Conservation (phyloP, 2,329 filamentous ascomycete species). For the Fusarium sp. region DNA sequence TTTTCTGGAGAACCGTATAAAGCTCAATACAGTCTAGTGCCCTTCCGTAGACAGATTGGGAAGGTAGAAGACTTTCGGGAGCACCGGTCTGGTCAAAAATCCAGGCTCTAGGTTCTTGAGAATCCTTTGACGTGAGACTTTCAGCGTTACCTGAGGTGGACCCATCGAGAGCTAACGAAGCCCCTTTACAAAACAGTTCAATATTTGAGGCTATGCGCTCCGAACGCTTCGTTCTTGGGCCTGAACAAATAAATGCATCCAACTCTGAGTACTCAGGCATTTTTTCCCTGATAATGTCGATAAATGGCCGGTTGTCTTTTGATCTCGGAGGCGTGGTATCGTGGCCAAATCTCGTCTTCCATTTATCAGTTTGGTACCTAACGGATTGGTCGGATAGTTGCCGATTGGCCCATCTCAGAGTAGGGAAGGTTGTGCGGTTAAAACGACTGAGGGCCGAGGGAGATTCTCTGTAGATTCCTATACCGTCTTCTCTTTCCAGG, state of each 20-base stretch:
- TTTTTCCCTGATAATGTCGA: background rate
- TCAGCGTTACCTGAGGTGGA: no score
- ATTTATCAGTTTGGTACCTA: no score
- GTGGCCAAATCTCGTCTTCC: background rate
- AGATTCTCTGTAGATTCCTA: background rate
- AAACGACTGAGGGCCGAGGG: background rate
- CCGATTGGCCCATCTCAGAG: background rate
- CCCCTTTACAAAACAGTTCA: background rate
- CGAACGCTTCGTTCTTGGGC: no score
- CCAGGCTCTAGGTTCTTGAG: background rate
- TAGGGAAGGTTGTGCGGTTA: background rate
- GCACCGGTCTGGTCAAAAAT: background rate
- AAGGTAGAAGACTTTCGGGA: background rate
- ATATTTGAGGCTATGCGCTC: background rate
- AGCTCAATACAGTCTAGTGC: background rate
- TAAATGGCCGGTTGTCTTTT: background rate
- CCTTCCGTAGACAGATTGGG: background rate
- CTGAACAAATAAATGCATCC: no score
- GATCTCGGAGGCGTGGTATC: background rate
- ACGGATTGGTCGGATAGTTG: no score
- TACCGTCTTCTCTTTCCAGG: background rate
- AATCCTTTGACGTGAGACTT: accelerated
- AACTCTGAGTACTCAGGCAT: background rate
- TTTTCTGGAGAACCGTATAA: background rate
- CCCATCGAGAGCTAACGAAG: background rate